phyloP scores from a whole-genome alignment of 805 yeast genomes.

The Kuraishia cidri region DNA sequence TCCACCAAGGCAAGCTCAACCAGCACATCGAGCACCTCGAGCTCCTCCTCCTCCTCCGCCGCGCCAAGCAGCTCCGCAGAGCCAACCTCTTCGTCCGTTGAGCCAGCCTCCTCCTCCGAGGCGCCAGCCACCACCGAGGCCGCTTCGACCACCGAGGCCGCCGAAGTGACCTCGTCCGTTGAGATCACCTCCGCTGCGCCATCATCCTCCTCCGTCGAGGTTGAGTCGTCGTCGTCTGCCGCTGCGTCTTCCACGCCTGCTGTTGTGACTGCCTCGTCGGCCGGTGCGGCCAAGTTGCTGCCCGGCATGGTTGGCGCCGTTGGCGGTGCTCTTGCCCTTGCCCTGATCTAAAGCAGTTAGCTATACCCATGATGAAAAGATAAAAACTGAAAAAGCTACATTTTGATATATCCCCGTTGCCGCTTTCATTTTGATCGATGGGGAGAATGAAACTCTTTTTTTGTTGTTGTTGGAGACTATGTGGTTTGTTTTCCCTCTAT shows the following conservation, averaged over 20 bases:
- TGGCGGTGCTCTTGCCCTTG: constrained; percentile 5
- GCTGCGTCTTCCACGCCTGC: not conserved
- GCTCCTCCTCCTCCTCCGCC: constrained; percentile 7
- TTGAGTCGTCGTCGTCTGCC: constrained; percentile 2
- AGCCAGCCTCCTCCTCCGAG: constrained; percentile 6
- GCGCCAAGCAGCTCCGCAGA: constrained; percentile 6
- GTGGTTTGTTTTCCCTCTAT: too few species aligned
- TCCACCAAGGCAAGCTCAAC: constrained; percentile 9
- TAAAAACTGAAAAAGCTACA: too few species aligned
- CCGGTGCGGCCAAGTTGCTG: constrained; percentile 3
- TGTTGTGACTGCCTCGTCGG: constrained; percentile 1
- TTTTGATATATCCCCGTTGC: too few species aligned
- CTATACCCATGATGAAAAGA: not conserved
- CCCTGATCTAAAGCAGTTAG: constrained; percentile 2
- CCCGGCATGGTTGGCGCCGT: constrained; percentile 5
- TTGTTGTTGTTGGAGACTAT: too few species aligned
- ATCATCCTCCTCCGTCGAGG: constrained; percentile 6
- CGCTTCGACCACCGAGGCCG: constrained; percentile 9
- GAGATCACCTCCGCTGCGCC: constrained; percentile 6
- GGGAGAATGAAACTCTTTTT: too few species aligned
- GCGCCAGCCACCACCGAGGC: constrained; percentile 10
- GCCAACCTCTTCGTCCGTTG: constrained; percentile 4
- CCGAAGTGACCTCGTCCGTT: constrained; percentile 7
- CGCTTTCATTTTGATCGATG: too few species aligned
- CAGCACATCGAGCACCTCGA: constrained; percentile 8